These are phyloP conservation scores for Cytospora chrysosperma DNA, from an alignment of 2,329 filamentous ascomycete species.

Conservation along the genomic window DNA sequence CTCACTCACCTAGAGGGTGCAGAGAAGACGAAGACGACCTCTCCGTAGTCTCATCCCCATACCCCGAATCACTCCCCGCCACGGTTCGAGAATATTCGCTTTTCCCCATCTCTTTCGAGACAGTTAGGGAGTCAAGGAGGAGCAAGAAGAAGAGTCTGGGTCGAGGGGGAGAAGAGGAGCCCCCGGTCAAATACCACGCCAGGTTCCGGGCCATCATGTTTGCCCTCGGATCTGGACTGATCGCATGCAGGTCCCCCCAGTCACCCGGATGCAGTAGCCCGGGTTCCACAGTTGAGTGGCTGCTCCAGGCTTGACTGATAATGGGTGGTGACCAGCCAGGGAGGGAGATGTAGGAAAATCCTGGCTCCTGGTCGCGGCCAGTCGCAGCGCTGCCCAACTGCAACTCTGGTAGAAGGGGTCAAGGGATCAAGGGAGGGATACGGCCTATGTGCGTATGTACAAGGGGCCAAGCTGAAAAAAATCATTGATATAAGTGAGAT, in stretches of 20 bases:
- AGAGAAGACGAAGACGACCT: slow-evolving; percentile 31
- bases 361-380: too few species aligned
- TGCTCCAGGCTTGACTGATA: not conserved
- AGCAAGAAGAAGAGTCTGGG: slow-evolving; percentile 26
- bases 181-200: slow-evolving; percentile 20
- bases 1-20: slow-evolving; percentile 35
- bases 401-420: too few species aligned
- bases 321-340: too few species aligned
- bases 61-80: slow-evolving; percentile 36
- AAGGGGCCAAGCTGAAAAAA: slow-evolving; percentile 7
- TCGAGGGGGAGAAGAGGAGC: not conserved
- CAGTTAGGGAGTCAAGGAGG: slow-evolving; percentile 27
- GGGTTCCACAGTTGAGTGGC: slow-evolving; percentile 1
- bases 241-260: slow-evolving; percentile 18
- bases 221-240: slow-evolving; percentile 21
- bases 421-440: too few species aligned
- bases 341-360: not conserved
- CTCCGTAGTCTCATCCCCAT: slow-evolving; percentile 36
- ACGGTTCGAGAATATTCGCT: slow-evolving; percentile 35
- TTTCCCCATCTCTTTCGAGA: slow-evolving; percentile 37
- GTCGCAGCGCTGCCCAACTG: not conserved
- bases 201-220: slow-evolving; percentile 17
- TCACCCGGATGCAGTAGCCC: slow-evolving; percentile 16
- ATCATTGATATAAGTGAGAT: not conserved
- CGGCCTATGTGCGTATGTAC: too few species aligned